Conservation (phyloP, 2,329 filamentous ascomycete genomes). For the Aureobasidium sp. region DNA sequence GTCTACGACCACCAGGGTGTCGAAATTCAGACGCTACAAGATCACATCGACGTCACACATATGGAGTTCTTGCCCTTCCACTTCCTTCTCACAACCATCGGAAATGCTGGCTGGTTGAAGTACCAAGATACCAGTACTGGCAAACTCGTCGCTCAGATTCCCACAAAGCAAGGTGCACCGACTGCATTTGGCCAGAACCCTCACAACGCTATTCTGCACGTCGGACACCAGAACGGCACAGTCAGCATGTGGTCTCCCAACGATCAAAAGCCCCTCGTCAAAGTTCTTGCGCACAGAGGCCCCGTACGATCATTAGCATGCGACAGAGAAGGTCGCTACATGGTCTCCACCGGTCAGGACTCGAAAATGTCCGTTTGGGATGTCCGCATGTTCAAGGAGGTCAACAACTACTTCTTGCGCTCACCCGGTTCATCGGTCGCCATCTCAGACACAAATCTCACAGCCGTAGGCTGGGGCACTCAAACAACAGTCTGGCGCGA, state of each 20-base stretch:
- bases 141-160: constrained; percentile 85
- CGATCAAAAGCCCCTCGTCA: constrained; percentile 85
- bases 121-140: constrained; percentile 98
- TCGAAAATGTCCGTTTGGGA: constrained; percentile 96
- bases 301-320: constrained; percentile 88
- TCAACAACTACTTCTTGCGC: constrained; percentile 88
- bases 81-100: constrained; percentile 89
- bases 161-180: constrained; percentile 86
- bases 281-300: constrained; percentile 88
- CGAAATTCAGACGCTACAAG: constrained; percentile 90
- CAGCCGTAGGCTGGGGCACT: constrained; percentile 92
- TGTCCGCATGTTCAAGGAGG: constrained; percentile 91
- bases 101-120: constrained; percentile 85
- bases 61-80: constrained; percentile 98
- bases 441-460: constrained; percentile 90
- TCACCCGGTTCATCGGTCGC: constrained; percentile 85
- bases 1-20: constrained; percentile 95
- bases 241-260: constrained; percentile 98
- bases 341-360: constrained; percentile 94
- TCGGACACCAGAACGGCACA: constrained; percentile 95
- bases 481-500: constrained; percentile 92
- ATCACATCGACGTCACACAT: constrained; percentile 90
- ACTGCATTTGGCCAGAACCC: constrained; percentile 90
- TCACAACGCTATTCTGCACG: constrained; percentile 90
- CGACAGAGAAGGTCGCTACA: constrained; percentile 92